These are phyloP conservation scores for Phellinidium pouzarii DNA, from an alignment of 1,284 basidiomycete genomes.

Conservation along the genomic window DNA sequence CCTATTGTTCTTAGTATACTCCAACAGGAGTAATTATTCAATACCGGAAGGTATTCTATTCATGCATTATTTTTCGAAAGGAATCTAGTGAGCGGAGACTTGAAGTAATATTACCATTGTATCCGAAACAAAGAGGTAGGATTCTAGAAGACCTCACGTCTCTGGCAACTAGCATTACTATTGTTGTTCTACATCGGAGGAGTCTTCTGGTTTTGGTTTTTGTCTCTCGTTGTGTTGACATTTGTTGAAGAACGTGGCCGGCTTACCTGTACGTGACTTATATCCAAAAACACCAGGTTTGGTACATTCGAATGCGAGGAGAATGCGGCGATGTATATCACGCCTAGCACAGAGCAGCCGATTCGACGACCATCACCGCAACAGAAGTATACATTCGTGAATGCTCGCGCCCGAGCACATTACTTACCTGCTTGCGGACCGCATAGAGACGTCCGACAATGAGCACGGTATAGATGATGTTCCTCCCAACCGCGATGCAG, in stretches of 20 bases:
- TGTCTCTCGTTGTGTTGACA: too few species aligned
- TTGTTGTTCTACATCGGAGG: too few species aligned
- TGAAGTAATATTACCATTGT: too few species aligned
- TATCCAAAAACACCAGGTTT: constrained; percentile 7
- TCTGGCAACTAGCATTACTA: too few species aligned
- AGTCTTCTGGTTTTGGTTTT: too few species aligned
- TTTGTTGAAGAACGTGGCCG: not conserved
- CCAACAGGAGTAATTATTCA: too few species aligned
- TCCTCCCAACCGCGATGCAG: constrained; percentile 25
- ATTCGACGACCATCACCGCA: constrained; percentile 26
- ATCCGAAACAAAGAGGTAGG: too few species aligned
- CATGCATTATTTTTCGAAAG: too few species aligned
- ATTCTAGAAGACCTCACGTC: too few species aligned
- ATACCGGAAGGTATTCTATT: too few species aligned
- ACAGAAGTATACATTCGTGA: constrained; percentile 21
- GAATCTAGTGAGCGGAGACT: too few species aligned
- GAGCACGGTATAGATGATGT: constrained; percentile 28
- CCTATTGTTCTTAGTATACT: too few species aligned
- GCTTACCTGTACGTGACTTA: constrained; percentile 12
- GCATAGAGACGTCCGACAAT: constrained; percentile 24
- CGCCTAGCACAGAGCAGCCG: constrained; percentile 17
- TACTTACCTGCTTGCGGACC: constrained; percentile 21
- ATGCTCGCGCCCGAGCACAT: constrained; percentile 22
- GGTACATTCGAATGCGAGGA: not conserved
- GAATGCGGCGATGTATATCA: constrained; percentile 1